Percentiles rank a stretch among this genome's conserved stretches.
Evolutionary conservation across 192 early-diverging fungal species (phyloP).

Genomic region (Umbelopsis sp.): DNA sequence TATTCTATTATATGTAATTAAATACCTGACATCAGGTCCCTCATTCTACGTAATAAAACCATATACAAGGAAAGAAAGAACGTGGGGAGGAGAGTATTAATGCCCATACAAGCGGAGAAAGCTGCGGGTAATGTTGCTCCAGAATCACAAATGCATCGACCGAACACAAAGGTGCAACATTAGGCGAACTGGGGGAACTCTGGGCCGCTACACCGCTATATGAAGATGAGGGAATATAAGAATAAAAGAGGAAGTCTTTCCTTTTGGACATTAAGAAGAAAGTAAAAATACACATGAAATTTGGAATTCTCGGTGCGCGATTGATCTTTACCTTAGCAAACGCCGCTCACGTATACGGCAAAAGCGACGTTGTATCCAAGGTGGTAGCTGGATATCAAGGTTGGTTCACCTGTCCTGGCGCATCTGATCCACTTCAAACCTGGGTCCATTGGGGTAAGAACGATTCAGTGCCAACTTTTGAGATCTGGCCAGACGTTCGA

Average conservation of each 20-base stretch:
- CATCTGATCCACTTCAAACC: slow-evolving; percentile 2
- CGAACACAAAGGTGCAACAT: background rate
- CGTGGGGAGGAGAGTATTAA: slow-evolving; percentile 4
- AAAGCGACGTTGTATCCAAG: slow-evolving; percentile 11
- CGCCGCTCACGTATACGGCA: background rate
- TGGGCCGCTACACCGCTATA: background rate
- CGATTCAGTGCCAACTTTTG: background rate
- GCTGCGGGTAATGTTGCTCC: background rate
- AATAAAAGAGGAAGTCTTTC: slow-evolving; percentile 5
- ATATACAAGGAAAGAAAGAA: slow-evolving; percentile 8
- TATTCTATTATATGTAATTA: slow-evolving; percentile 1
- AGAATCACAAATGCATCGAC: slow-evolving; percentile 4
- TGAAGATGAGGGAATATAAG: slow-evolving; percentile 1
- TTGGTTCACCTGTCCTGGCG: slow-evolving; percentile 5
- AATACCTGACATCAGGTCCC: background rate
- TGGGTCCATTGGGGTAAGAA: slow-evolving; percentile 10
- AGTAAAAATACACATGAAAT: background rate
- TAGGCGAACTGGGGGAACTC: slow-evolving; percentile 2
- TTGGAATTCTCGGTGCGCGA: background rate
- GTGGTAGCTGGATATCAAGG: slow-evolving; percentile 15
- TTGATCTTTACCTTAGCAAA: background rate
- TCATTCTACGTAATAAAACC: slow-evolving; percentile 5
- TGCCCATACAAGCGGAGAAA: background rate
- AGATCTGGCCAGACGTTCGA: slow-evolving; percentile 12
- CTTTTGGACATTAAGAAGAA: slow-evolving; percentile 1